These are phyloP conservation scores for Venturiaceae sp. DNA, from an alignment of 2,329 filamentous ascomycete genomes.

Conservation along the genomic window DNA sequence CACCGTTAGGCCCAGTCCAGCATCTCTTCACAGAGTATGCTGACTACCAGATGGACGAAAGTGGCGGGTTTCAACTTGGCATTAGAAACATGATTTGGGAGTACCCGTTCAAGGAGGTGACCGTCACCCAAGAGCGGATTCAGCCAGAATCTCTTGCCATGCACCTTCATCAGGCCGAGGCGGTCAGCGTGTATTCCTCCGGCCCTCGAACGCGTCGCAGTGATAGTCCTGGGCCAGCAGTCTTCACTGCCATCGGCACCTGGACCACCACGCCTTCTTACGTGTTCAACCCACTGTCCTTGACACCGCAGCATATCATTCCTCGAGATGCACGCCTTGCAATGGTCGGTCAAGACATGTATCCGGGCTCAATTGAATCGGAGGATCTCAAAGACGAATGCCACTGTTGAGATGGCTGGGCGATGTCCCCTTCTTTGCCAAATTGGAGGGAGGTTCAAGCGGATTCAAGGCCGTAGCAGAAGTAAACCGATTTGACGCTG, in stretches of 20 bases:
- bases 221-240: not conserved
- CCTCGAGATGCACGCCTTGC: not conserved
- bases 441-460: not conserved
- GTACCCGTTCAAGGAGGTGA: not conserved
- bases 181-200: not conserved
- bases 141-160: not conserved
- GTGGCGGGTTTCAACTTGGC: not conserved
- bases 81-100: too few relatives aligned
- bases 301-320: not conserved
- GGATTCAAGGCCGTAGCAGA: not conserved
- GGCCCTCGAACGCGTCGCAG: not conserved
- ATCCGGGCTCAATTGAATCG: not conserved
- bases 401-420: too few relatives aligned
- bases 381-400: not conserved
- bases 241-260: not conserved
- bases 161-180: not conserved
- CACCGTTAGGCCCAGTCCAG: not conserved
- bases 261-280: not conserved
- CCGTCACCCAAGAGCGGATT: not conserved
- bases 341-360: not conserved
- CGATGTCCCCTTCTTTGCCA: too few relatives aligned
- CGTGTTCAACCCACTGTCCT: not conserved
- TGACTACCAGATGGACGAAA: not conserved
- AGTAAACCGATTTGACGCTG: too few relatives aligned
- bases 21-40: not conserved